Conservation (phyloP, 345 rosid genomes). For the Kernera saxatilis region DNA sequence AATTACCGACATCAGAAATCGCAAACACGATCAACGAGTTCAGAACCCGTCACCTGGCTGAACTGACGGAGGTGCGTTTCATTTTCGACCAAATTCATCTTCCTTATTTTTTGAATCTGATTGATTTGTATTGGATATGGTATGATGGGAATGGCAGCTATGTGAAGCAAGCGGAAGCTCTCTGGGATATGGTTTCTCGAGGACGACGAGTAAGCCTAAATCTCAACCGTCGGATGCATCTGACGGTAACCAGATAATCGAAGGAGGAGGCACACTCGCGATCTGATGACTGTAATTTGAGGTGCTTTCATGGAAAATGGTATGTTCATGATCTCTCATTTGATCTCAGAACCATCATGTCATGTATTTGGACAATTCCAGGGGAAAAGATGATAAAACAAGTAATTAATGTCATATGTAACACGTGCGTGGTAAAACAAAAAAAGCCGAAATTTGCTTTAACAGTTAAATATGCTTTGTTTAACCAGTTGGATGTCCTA, state of each 20-base stretch:
- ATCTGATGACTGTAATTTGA: constrained; percentile 46
- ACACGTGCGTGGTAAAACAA: too few species aligned
- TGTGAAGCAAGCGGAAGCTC: constrained; percentile 88
- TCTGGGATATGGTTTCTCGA: constrained; percentile 87
- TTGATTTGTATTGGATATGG: background rate
- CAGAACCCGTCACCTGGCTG: constrained; percentile 90
- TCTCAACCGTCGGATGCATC: constrained; percentile 46
- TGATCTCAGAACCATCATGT: too few species aligned
- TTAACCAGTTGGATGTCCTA: too few species aligned
- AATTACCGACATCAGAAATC: constrained; percentile 82
- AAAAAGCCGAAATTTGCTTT: too few species aligned
- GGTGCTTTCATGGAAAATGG: too few species aligned
- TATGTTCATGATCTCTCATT: too few species aligned
- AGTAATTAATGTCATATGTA: too few species aligned
- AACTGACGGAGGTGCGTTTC: constrained; percentile 69
- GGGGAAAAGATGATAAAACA: too few species aligned
- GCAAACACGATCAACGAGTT: constrained; percentile 88
- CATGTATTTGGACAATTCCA: too few species aligned
- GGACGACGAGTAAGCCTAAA: constrained; percentile 57
- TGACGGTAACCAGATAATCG: constrained; percentile 63
- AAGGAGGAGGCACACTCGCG: constrained; percentile 74
- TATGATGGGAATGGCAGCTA: constrained; percentile 44
- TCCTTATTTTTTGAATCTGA: background rate
- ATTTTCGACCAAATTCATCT: background rate
- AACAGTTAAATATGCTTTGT: too few species aligned